Evolutionary conservation across 768 basidiomycete genomes (phyloP).

Genomic region (Suillus lakei): DNA sequence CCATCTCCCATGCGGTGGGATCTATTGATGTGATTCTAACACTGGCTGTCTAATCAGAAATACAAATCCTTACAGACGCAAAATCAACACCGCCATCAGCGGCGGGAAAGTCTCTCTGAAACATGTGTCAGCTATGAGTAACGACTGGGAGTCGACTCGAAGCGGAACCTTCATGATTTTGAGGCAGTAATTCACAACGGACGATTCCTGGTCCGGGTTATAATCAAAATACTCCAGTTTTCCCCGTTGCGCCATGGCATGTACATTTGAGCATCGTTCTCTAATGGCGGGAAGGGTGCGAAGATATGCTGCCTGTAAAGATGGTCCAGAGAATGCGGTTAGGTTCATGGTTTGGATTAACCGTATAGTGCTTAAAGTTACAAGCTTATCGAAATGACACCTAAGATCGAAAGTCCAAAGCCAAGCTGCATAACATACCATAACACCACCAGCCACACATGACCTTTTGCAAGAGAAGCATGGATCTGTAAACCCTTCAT

Average conservation of each 20-base stretch:
- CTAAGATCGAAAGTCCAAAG: not conserved
- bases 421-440: not conserved
- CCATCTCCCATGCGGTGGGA: conserved; percentile 90
- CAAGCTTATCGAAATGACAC: not conserved
- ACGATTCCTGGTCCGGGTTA: conserved; percentile 72
- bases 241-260: conserved; percentile 73
- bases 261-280: conserved; percentile 79
- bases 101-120: conserved; percentile 70
- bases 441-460: not conserved
- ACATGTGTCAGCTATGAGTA: conserved; percentile 15
- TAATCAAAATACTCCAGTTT: conserved; percentile 88
- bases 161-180: conserved; percentile 67
- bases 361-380: not conserved
- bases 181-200: conserved; percentile 75
- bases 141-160: conserved; percentile 5
- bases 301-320: conserved; percentile 60
- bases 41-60: conserved; percentile 1
- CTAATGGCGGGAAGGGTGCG: conserved; percentile 90
- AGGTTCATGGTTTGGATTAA: conserved; percentile 8
- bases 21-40: conserved; percentile 49
- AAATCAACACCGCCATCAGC: conserved; percentile 55
- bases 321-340: not conserved
- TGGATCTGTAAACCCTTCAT: not conserved
- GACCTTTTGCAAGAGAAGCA: not conserved
- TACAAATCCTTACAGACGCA: conserved; percentile 50